These are phyloP conservation scores for Aspergillus ellipticus DNA, from an alignment of 495 filamentous ascomycete genomes.

Conservation along the genomic window DNA sequence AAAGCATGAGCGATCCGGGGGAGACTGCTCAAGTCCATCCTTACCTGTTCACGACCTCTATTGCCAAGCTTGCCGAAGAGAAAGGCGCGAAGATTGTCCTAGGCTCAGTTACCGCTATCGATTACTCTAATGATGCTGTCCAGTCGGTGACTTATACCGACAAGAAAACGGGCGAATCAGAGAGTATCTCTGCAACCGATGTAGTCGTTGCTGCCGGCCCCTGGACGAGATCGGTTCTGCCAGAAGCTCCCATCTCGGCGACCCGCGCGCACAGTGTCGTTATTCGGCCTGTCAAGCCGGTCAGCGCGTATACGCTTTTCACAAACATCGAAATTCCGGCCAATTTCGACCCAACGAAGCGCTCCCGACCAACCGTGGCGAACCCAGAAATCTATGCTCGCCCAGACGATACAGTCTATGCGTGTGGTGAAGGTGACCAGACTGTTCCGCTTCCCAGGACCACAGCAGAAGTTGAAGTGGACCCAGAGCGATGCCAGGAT, in stretches of 20 bases:
- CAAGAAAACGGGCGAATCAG: constrained; percentile 52
- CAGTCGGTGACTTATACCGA: constrained; percentile 72
- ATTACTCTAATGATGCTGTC: constrained; percentile 50
- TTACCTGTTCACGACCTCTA: constrained; percentile 83
- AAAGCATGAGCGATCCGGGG: constrained; percentile 75
- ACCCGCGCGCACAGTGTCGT: constrained; percentile 89
- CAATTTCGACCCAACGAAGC: constrained; percentile 48
- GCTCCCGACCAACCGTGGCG: constrained; percentile 56
- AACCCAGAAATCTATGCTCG: constrained; percentile 93
- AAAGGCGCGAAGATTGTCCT: constrained; percentile 69
- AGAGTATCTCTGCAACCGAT: constrained; percentile 71
- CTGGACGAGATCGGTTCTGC: constrained; percentile 76
- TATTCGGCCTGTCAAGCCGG: constrained; percentile 65
- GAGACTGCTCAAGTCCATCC: constrained; percentile 94
- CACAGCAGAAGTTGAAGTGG: constrained; percentile 73
- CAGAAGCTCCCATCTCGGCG: constrained; percentile 72
- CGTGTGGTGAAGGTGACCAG: constrained; percentile 86
- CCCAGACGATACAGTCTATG: constrained; percentile 85
- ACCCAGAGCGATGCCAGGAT: constrained; percentile 77
- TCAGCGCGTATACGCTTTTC: constrained; percentile 86
- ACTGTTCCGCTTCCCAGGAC: constrained; percentile 69
- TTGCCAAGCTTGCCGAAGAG: constrained; percentile 74
- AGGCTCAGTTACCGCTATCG: constrained; percentile 63
- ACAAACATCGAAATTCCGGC: constrained; percentile 78
- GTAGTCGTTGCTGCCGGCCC: constrained; percentile 84